Base-by-base conservation (phyloP, 176 grass and related monocot species). In the Raddia distichophylla region DNA sequence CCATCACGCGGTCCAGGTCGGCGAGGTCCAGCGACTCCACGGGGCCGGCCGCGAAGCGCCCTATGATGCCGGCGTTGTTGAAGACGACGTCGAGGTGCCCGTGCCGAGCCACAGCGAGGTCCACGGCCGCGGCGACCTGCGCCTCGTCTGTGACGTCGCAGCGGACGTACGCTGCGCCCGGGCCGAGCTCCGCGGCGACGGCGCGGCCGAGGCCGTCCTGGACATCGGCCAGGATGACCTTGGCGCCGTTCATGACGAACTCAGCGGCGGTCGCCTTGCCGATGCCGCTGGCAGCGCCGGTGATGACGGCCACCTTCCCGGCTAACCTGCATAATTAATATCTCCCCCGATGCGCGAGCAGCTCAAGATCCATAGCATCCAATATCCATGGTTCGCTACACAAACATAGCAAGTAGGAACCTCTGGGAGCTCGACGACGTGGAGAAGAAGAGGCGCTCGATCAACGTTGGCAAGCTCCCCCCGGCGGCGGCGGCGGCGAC, bases 201-300 rank as follows among this genome's bases (percentile, higher is more conserved):
- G 73, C 49, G 5, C 63, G 58, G 3, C 89, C 87, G 19, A 89
- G 85, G 12, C 83, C 78, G 66, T 85, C 71, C 66, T 92, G 85
- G n/a, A 95, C 54, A 58, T 95, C 93, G 11, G 93, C 82, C 6
- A 95, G 11, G 69, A 92, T 67, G 51, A 90, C 93, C 67, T 69
- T 90, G 8, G 85, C 87, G 18, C 90, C 93, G 5, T 90, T 80
- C 46, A 12, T 17, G n/a, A 88, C 60, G 76, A 92, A 95, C 74
- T 92, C 87, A 0, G 68, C 18, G 0, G 93, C 90, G 0, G 87
- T 74, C 0, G 87, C 87, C 53, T 78, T 88, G 10, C 93, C 90
- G 50, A 95, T 73, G 35, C 37, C 37, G 37, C 37, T 40, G 37
- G 37, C 37, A 40, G 37, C 37, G 37, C 37, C 37, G 37, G 37